A percentile compares a stretch with the other conserved stretches of the same genome.
phyloP scores from a whole-genome alignment of 148 eudicot species.

The Agrostemma githago region DNA sequence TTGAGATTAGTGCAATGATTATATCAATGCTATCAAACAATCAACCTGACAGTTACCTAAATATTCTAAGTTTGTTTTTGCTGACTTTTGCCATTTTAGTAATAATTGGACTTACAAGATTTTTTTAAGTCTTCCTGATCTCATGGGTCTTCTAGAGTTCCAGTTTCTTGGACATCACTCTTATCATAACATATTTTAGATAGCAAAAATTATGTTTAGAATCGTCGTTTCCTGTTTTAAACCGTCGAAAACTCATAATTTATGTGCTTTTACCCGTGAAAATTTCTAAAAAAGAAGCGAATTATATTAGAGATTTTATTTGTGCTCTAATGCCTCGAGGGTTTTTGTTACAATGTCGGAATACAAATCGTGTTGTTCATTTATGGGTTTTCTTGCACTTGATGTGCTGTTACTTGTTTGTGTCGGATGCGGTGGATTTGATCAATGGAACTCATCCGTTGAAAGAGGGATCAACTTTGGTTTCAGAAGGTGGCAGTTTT shows the following conservation, averaged over 20 bases:
- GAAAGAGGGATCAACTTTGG: constrained; percentile 16
- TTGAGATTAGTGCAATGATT: background rate
- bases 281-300: background rate
- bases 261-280: background rate
- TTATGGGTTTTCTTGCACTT: background rate
- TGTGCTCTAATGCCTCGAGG: background rate
- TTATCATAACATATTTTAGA: background rate
- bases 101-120: no score
- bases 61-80: background rate
- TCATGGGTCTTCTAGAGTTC: background rate
- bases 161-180: constrained; percentile 15
- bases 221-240: background rate
- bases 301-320: background rate
- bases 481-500: constrained; percentile 21
- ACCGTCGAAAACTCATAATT: background rate
- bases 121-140: no score
- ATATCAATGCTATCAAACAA: no score
- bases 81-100: constrained; percentile 12
- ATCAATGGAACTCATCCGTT: constrained; percentile 5
- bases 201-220: background rate
- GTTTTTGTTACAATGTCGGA: background rate
- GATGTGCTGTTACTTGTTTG: background rate
- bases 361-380: no score
- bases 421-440: background rate
- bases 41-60: background rate